A percentile compares a stretch with the other conserved stretches of the same genome.
phyloP scores from a whole-genome alignment of 163 green algal species.

The Chlorella variabilis region DNA sequence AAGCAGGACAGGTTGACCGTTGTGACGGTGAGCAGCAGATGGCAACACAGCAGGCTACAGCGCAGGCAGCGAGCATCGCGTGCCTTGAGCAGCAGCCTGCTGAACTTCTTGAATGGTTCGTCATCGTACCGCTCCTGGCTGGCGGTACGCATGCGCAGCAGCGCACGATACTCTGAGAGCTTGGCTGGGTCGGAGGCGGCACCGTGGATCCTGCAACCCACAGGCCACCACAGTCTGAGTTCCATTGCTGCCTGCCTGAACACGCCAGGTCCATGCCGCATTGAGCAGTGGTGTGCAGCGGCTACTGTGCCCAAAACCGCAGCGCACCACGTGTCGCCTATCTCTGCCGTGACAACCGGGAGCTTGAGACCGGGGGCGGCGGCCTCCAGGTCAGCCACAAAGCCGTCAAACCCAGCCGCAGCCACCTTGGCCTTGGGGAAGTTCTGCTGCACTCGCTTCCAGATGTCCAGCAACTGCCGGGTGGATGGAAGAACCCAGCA shows the following conservation, averaged over 20 bases:
- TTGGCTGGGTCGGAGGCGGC: conserved; percentile 59
- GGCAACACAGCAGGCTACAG: not conserved
- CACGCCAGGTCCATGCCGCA: too few relatives aligned
- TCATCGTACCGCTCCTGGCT: conserved; percentile 36
- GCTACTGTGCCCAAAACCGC: too few relatives aligned
- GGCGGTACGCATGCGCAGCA: conserved; percentile 54
- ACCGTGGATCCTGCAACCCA: conserved; percentile 70
- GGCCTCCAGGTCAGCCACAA: conserved; percentile 43
- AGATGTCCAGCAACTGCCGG: conserved; percentile 50
- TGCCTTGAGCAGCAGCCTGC: conserved; percentile 61
- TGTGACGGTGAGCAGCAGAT: not conserved
- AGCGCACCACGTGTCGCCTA: conserved; percentile 59
- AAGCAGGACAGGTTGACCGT: not conserved
- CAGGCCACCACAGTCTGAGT: too few relatives aligned
- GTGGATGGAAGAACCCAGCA: not conserved
- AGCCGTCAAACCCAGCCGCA: conserved; percentile 66
- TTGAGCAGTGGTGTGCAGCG: too few relatives aligned
- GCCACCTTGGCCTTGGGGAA: conserved; percentile 60
- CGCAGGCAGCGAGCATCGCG: conserved; percentile 50
- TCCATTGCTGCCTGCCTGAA: too few relatives aligned
- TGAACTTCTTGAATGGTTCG: conserved; percentile 57
- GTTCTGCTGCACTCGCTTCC: conserved; percentile 20
- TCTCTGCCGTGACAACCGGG: conserved; percentile 62
- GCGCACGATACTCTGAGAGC: conserved; percentile 58
- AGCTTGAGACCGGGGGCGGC: conserved; percentile 46